Percentiles rank a stretch among this genome's conserved stretches.
Conservation (phyloP, 805 yeast genomes). For the Yarrowia keelungensis region DNA sequence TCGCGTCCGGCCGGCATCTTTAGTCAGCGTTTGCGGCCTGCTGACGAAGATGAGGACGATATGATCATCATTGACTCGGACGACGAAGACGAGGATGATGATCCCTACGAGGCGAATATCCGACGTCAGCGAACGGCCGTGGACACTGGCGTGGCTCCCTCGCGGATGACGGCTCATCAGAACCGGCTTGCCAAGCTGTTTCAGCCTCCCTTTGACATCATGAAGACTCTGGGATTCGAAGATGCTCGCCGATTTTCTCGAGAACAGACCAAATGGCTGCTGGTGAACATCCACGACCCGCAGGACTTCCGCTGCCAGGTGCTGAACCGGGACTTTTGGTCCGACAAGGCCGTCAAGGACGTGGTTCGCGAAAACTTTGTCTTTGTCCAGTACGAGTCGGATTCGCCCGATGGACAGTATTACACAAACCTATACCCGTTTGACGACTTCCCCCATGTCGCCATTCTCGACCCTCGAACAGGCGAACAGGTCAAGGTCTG, state of each 20-base stretch:
- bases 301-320: conserved; percentile 88
- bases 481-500: conserved; percentile 87
- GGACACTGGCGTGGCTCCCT: conserved; percentile 40
- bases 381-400: conserved; percentile 84
- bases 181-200: conserved; percentile 80
- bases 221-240: conserved; percentile 71
- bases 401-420: conserved; percentile 73
- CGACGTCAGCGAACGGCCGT: conserved; percentile 11
- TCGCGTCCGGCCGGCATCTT: conserved; percentile 55
- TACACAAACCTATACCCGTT: conserved; percentile 78
- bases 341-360: conserved; percentile 67
- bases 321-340: conserved; percentile 93
- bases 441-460: conserved; percentile 80
- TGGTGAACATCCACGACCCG: conserved; percentile 86
- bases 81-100: conserved; percentile 52
- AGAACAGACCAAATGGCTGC: conserved; percentile 73
- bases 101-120: conserved; percentile 47
- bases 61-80: conserved; percentile 50
- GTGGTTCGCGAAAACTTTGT: conserved; percentile 72
- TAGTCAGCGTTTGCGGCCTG: conserved; percentile 54
- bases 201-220: conserved; percentile 92
- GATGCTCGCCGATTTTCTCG: conserved; percentile 75
- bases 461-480: conserved; percentile 92
- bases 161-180: conserved; percentile 60
- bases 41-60: conserved; percentile 38